A percentile compares a stretch with the other conserved stretches of the same genome.
These are phyloP conservation scores for Starmerella geochares DNA, from an alignment of 805 yeast species.

Conservation along the genomic window DNA sequence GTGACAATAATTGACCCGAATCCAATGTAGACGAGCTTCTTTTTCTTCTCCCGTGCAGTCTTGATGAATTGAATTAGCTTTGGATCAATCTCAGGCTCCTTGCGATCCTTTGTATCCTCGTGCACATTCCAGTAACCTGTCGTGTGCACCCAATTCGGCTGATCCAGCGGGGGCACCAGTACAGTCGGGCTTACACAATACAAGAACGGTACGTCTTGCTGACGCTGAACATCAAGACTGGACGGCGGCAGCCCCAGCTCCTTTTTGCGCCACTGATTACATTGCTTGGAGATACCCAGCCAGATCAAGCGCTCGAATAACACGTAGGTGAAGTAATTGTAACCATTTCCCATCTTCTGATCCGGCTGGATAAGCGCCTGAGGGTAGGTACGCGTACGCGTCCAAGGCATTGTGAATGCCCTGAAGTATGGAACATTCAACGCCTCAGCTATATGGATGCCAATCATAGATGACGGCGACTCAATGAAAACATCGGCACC, in stretches of 20 bases:
- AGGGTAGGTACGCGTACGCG: constrained; percentile 87
- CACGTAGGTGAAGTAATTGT: constrained; percentile 84
- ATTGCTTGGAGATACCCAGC: constrained; percentile 81
- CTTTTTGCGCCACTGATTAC: constrained; percentile 77
- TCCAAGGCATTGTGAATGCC: constrained; percentile 99
- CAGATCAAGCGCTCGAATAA: constrained; percentile 87
- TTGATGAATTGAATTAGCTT: constrained; percentile 50
- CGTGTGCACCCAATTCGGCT: constrained; percentile 88
- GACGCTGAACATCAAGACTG: constrained; percentile 58
- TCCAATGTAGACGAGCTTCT: constrained; percentile 80
- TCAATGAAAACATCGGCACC: constrained; percentile 73
- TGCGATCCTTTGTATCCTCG: constrained; percentile 36
- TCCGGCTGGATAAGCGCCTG: constrained; percentile 95
- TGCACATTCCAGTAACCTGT: constrained; percentile 94
- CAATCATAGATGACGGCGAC: constrained; percentile 95
- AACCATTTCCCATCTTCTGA: constrained; percentile 83
- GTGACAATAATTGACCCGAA: constrained; percentile 91
- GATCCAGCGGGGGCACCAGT: constrained; percentile 86
- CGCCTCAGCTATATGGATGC: constrained; percentile 91
- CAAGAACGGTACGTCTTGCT: constrained; percentile 71
- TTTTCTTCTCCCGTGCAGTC: constrained; percentile 43
- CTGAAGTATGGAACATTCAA: constrained; percentile 79
- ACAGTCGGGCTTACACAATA: constrained; percentile 83
- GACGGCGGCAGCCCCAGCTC: constrained; percentile 58
- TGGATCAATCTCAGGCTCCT: constrained; percentile 40